Evolutionary conservation across 1,284 basidiomycete genomes (phyloP).

Genomic region (Leucoagaricus sp.): DNA sequence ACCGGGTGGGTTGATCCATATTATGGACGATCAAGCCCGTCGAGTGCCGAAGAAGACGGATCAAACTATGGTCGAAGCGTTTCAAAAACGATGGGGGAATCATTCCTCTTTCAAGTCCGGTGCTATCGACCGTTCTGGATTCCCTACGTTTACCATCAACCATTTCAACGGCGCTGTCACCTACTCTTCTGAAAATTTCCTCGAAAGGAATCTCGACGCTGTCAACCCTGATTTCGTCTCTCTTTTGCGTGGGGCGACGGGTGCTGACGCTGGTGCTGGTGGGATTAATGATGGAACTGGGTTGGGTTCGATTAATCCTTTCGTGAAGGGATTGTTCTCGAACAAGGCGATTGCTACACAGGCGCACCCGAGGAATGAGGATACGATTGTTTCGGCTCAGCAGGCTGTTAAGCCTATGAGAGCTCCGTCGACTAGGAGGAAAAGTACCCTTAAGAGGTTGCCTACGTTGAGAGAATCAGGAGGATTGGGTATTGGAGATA

Average conservation of each 20-base stretch:
- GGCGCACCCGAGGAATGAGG: slow-evolving; percentile 88
- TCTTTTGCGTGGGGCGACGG: slow-evolving; percentile 73
- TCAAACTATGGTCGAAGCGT: slow-evolving; percentile 92
- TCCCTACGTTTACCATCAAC: slow-evolving; percentile 87
- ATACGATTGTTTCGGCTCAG: slow-evolving; percentile 92
- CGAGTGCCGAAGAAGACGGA: slow-evolving; percentile 90
- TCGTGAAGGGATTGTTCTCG: slow-evolving; percentile 89
- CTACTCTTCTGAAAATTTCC: slow-evolving; percentile 88
- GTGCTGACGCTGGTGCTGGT: slow-evolving; percentile 22
- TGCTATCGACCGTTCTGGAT: slow-evolving; percentile 74
- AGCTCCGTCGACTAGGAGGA: slow-evolving; percentile 84
- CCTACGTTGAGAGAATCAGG: slow-evolving; percentile 59
- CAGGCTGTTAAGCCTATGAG: slow-evolving; percentile 93
- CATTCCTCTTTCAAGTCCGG: slow-evolving; percentile 89
- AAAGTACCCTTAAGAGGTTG: slow-evolving; percentile 68
- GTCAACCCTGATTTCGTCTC: slow-evolving; percentile 94
- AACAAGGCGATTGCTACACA: slow-evolving; percentile 88
- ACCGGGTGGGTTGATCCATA: slow-evolving; percentile 92
- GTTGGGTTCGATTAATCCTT: slow-evolving; percentile 83
- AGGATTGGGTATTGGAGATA: slow-evolving; percentile 44
- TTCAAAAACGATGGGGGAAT: slow-evolving; percentile 92
- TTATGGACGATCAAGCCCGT: slow-evolving; percentile 96
- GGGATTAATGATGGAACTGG: slow-evolving; percentile 44
- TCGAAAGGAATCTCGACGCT: slow-evolving; percentile 88
- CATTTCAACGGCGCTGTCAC: slow-evolving; percentile 92